phyloP scores from a whole-genome alignment of 192 early-diverging fungal species.

The Pilaira anomala region DNA sequence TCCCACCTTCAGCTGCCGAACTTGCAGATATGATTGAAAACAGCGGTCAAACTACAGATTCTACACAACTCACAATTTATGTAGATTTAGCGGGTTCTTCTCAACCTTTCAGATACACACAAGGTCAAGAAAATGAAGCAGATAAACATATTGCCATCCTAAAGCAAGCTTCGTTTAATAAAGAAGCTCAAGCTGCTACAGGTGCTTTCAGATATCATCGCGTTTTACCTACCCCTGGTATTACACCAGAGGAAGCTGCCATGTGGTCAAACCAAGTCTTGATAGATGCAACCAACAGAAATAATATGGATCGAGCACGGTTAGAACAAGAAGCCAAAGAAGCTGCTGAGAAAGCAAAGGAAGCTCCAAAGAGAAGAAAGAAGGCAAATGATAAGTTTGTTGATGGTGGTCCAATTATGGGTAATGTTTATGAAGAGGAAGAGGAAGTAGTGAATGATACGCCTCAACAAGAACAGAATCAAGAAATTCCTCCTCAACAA shows the following conservation, averaged over 20 bases:
- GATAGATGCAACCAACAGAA: background rate
- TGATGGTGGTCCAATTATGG: too few species aligned
- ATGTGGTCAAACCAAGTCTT: background rate
- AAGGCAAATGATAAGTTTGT: too few species aligned
- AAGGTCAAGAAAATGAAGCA: slow-evolving; percentile 11
- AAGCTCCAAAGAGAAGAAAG: too few species aligned
- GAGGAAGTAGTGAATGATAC: too few species aligned
- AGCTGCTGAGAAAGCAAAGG: background rate
- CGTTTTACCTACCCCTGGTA: background rate
- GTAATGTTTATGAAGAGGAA: too few species aligned
- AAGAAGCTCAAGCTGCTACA: background rate
- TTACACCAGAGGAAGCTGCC: background rate
- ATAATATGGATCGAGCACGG: background rate
- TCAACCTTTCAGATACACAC: slow-evolving; percentile 12
- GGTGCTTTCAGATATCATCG: slow-evolving; percentile 10
- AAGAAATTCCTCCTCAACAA: too few species aligned
- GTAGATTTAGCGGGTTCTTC: slow-evolving; percentile 11
- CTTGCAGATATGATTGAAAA: background rate
- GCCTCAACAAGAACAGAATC: too few species aligned
- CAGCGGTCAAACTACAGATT: background rate
- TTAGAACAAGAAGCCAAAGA: background rate
- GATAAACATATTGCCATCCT: background rate
- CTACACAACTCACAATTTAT: background rate
- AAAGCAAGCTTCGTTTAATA: background rate
- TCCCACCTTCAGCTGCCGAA: background rate